phyloP scores from a whole-genome alignment of 495 filamentous ascomycete species.

The Glarea lozoyensis region DNA sequence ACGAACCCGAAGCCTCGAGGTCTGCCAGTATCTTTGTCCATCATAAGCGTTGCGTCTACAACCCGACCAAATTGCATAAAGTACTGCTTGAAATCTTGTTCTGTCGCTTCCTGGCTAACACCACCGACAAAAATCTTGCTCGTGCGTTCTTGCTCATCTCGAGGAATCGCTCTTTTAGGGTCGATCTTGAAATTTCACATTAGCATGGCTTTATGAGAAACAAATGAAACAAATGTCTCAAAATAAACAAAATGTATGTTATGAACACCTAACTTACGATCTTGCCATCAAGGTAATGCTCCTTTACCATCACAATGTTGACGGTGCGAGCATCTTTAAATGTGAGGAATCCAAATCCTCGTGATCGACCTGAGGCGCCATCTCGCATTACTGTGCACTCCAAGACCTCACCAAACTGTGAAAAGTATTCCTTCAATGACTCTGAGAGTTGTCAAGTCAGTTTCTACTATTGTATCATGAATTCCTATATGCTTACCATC shows the following conservation, averaged over 20 bases:
- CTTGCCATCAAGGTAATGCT: constrained; percentile 95
- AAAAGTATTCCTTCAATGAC: constrained; percentile 97
- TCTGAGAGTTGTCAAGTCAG: too few relatives aligned
- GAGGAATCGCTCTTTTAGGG: constrained; percentile 93
- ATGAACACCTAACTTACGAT: constrained; percentile 85
- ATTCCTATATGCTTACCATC: constrained; percentile 96
- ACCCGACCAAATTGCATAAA: constrained; percentile 95
- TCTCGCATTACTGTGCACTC: constrained; percentile 99
- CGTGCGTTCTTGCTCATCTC: constrained; percentile 95
- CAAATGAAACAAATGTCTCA: too few relatives aligned
- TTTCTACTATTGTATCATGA: too few relatives aligned
- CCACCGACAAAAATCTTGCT: constrained; percentile 98
- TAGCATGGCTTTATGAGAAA: too few relatives aligned
- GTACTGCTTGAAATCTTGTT: constrained; percentile 91
- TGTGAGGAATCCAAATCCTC: constrained; percentile 95
- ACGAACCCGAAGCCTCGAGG: constrained; percentile 98
- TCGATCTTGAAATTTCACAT: constrained; percentile 61
- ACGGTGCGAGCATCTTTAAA: constrained; percentile 96
- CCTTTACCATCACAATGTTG: constrained; percentile 99
- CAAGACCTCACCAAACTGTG: constrained; percentile 91
- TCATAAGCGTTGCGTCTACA: constrained; percentile 96
- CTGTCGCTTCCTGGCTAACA: constrained; percentile 92
- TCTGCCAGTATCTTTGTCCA: constrained; percentile 96
- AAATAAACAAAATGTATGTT: too few relatives aligned
- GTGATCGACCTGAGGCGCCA: constrained; percentile 82